Conservation (phyloP, 2,329 filamentous ascomycete genomes). For the Penicillium hesseltinei region DNA sequence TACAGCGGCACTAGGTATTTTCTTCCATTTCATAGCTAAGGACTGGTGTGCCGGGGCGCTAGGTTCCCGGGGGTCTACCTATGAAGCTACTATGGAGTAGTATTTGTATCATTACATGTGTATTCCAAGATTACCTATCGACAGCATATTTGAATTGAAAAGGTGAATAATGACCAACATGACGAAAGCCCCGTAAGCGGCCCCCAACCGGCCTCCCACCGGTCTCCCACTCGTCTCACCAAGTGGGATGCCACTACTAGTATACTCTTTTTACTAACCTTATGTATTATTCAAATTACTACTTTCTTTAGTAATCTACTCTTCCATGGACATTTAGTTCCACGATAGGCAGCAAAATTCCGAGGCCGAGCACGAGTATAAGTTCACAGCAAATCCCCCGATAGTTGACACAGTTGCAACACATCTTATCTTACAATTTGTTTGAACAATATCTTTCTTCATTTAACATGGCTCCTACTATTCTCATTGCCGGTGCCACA, state of each 20-base stretch:
- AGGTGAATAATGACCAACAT: no score
- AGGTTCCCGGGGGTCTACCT: no score
- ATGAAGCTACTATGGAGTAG: no score
- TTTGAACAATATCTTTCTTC: not conserved
- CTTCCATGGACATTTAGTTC: no score
- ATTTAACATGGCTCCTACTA: constrained; percentile 32
- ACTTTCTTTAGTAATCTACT: no score
- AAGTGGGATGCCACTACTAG: not conserved
- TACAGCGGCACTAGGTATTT: no score
- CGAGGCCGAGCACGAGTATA: not conserved
- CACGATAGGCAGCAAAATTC: not conserved
- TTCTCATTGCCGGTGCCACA: constrained; percentile 40
- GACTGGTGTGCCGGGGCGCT: no score
- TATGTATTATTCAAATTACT: no score
- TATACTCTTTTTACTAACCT: not conserved
- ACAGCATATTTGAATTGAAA: no score
- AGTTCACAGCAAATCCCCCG: not conserved
- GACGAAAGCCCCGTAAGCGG: not conserved
- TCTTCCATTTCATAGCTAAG: no score
- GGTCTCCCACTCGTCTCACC: not conserved
- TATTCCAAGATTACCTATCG: no score
- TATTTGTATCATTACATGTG: no score
- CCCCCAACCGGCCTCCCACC: constrained; percentile 1
- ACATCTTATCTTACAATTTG: not conserved
- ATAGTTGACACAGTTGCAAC: not conserved